These are phyloP conservation scores for Papiliotrema laurentii DNA, from an alignment of 1,284 basidiomycete species.

Conservation along the genomic window DNA sequence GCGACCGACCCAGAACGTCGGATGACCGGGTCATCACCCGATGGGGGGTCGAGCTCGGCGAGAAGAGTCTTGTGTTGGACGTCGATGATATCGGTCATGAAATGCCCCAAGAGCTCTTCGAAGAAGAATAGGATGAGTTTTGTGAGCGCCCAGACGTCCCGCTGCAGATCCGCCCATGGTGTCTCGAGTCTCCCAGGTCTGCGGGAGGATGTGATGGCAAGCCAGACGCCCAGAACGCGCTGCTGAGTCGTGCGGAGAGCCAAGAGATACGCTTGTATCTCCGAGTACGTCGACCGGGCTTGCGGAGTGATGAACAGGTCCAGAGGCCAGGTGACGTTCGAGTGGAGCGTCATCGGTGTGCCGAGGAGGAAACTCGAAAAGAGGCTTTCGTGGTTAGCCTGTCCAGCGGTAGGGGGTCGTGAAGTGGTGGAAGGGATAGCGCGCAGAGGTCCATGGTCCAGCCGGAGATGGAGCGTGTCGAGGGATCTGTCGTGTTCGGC, in stretches of 20 bases:
- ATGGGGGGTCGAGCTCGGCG: slow-evolving; percentile 22
- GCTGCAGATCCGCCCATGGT: slow-evolving; percentile 54
- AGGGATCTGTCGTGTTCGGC: slow-evolving; percentile 74
- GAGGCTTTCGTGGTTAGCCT: slow-evolving; percentile 33
- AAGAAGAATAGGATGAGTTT: slow-evolving; percentile 87
- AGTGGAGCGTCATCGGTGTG: slow-evolving; percentile 65
- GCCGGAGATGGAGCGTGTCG: slow-evolving; percentile 62
- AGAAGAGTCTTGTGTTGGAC: slow-evolving; percentile 59
- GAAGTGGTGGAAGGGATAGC: slow-evolving; percentile 44
- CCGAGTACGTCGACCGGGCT: slow-evolving; percentile 68
- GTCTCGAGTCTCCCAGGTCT: slow-evolving; percentile 61
- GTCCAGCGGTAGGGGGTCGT: neutral
- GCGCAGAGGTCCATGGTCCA: slow-evolving; percentile 74
- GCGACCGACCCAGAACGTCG: slow-evolving; percentile 1
- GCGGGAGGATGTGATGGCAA: slow-evolving; percentile 68
- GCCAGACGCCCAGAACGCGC: slow-evolving; percentile 73
- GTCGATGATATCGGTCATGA: slow-evolving; percentile 86
- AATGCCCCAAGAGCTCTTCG: slow-evolving; percentile 68
- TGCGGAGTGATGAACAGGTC: slow-evolving; percentile 78
- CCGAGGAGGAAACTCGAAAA: slow-evolving; percentile 74
- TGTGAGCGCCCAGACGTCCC: slow-evolving; percentile 78
- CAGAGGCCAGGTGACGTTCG: slow-evolving; percentile 73
- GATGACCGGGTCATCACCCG: neutral
- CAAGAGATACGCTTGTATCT: slow-evolving; percentile 75
- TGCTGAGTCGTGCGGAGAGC: slow-evolving; percentile 77